These are phyloP conservation scores for Myxozyma neotropica DNA, from an alignment of 805 yeast species.

Conservation along the genomic window DNA sequence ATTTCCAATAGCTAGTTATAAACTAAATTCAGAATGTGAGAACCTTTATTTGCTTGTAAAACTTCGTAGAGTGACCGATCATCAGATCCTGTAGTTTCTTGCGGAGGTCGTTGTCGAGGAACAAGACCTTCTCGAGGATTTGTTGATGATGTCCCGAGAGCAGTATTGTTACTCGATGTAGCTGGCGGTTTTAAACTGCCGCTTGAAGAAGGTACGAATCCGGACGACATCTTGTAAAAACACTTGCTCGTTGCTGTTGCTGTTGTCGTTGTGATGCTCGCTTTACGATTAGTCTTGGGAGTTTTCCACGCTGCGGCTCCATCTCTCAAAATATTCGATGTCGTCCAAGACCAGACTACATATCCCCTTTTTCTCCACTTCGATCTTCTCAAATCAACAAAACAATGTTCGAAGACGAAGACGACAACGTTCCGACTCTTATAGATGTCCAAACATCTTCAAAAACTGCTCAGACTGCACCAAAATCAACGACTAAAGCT, in stretches of 20 bases:
- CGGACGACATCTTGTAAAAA: constrained; percentile 15
- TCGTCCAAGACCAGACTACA: no score
- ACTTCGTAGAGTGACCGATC: constrained; percentile 28
- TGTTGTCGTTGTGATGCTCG: neutral
- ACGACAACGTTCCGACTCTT: constrained; percentile 14
- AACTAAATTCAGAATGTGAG: neutral
- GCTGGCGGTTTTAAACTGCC: neutral
- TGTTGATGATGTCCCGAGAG: neutral
- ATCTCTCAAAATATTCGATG: no score
- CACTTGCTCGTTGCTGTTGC: neutral
- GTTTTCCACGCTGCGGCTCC: no score
- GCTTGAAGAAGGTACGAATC: constrained; percentile 7
- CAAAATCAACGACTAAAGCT: neutral
- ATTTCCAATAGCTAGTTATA: neutral
- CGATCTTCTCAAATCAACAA: no score
- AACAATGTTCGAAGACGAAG: constrained; percentile 11
- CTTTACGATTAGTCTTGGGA: neutral
- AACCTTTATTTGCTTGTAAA: constrained; percentile 31
- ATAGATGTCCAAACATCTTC: constrained; percentile 2
- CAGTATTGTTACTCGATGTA: constrained; percentile 7
- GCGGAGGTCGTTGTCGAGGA: constrained; percentile 1
- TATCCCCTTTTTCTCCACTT: neutral
- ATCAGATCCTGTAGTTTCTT: constrained; percentile 2
- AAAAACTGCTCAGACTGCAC: neutral
- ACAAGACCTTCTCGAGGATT: constrained; percentile 14